Evolutionary conservation across 2,329 filamentous ascomycete genomes (phyloP).

Genomic region (Neocatenulostroma microsporum): DNA sequence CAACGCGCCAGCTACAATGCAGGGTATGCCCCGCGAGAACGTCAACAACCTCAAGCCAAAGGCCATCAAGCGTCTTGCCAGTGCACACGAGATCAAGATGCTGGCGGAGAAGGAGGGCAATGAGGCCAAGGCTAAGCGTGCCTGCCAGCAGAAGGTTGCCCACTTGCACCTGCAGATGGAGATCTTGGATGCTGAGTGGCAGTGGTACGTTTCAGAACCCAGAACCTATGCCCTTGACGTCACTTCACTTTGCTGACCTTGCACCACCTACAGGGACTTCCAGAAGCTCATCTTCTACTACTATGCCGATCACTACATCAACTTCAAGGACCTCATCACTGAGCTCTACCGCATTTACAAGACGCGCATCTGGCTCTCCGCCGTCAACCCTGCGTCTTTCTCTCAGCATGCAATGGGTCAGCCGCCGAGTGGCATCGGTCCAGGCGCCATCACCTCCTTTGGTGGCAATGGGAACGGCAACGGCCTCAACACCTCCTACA

Average conservation of each 20-base stretch:
- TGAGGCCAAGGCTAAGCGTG: conserved; percentile 92
- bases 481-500: conserved; percentile 22
- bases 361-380: conserved; percentile 98
- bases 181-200: conserved; percentile 95
- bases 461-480: conserved; percentile 9
- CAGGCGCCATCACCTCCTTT: conserved; percentile 26
- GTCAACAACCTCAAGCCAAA: conserved; percentile 75
- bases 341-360: conserved; percentile 99
- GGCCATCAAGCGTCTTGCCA: conserved; percentile 90
- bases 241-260: conserved; percentile 6
- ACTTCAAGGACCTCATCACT: conserved; percentile 95
- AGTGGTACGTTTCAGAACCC: conserved; percentile 63
- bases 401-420: conserved; percentile 28
- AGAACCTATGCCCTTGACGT: too few relatives aligned
- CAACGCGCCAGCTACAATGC: conserved; percentile 20
- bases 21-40: conserved; percentile 24
- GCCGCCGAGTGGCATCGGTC: conserved; percentile 30
- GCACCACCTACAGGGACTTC: conserved; percentile 65
- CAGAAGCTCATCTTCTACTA: conserved; percentile 99
- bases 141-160: conserved; percentile 92
- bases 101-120: conserved; percentile 94
- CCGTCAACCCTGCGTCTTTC: conserved; percentile 95
- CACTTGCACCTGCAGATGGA: conserved; percentile 97
- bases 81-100: conserved; percentile 79
- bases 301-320: conserved; percentile 96